Evolutionary conservation across 2,329 filamentous ascomycete species (phyloP).

Genomic region (Macrophomina pseudophaseolina): DNA sequence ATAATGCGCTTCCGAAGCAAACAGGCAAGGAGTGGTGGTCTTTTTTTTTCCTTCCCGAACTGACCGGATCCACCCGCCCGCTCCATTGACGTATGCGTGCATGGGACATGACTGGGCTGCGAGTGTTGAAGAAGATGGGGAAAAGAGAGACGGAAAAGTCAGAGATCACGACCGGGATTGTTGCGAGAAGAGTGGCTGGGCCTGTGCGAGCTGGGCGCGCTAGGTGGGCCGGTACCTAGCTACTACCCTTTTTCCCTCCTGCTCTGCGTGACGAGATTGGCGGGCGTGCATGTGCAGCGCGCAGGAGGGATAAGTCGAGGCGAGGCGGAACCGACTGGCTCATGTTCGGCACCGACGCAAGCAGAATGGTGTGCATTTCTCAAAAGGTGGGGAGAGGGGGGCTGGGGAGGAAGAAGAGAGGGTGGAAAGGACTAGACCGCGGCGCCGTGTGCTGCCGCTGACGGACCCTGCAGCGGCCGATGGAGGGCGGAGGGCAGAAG

Average conservation of each 20-base stretch:
- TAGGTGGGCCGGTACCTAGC: not conserved
- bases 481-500: not conserved
- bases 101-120: not conserved
- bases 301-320: slow-evolving; percentile 21
- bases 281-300: slow-evolving; percentile 20
- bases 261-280: slow-evolving; percentile 15
- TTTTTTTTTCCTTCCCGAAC: not conserved
- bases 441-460: not conserved
- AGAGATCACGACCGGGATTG: not conserved
- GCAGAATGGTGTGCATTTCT: not conserved
- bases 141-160: not conserved
- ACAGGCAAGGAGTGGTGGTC: not conserved
- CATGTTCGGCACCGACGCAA: slow-evolving; percentile 1
- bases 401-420: not conserved
- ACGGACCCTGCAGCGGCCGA: slow-evolving; percentile 21
- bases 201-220: not conserved
- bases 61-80: not conserved
- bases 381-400: not conserved
- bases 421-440: slow-evolving; percentile 5
- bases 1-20: slow-evolving; percentile 7
- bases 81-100: slow-evolving; percentile 8
- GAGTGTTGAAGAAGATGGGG: not conserved
- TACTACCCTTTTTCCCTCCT: not conserved
- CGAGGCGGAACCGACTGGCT: slow-evolving; percentile 17
- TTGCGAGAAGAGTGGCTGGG: not conserved